Conservation (phyloP, 2,329 filamentous ascomycete species). For the Hypomyces rosellus region DNA sequence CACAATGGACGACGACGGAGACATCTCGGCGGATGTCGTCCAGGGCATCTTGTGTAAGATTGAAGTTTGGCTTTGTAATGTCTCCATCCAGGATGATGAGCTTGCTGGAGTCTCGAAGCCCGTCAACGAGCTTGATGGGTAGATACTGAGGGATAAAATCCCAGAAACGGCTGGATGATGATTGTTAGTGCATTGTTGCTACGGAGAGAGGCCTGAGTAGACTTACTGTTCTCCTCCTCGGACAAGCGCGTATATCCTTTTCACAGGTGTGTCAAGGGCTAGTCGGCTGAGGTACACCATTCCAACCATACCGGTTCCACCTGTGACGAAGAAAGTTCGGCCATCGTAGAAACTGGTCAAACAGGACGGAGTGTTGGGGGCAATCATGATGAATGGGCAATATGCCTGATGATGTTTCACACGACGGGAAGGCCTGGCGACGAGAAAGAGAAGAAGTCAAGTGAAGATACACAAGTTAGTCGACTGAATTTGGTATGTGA, state of each 20-base stretch:
- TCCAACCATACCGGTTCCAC: conserved; percentile 2
- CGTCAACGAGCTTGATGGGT: background rate
- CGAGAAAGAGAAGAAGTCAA: too few relatives aligned
- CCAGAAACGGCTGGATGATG: background rate
- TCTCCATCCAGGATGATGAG: background rate
- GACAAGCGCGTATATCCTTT: background rate
- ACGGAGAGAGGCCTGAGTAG: background rate
- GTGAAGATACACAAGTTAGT: too few relatives aligned
- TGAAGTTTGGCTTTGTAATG: background rate
- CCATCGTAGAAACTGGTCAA: background rate
- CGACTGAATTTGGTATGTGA: too few relatives aligned
- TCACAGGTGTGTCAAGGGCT: background rate
- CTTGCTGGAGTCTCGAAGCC: background rate
- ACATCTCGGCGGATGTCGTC: background rate
- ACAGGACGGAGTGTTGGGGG: too few relatives aligned
- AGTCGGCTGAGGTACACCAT: background rate
- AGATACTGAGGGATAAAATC: background rate
- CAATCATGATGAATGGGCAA: too few relatives aligned
- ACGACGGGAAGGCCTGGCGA: too few relatives aligned
- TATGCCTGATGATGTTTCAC: too few relatives aligned
- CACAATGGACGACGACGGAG: background rate
- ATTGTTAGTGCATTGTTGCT: background rate
- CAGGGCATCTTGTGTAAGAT: background rate
- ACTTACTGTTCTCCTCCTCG: conserved; percentile 4
- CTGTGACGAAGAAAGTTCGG: background rate